Conservation (phyloP, 371 early-diverging fungal genomes). For the Actinomortierella ambigua region DNA sequence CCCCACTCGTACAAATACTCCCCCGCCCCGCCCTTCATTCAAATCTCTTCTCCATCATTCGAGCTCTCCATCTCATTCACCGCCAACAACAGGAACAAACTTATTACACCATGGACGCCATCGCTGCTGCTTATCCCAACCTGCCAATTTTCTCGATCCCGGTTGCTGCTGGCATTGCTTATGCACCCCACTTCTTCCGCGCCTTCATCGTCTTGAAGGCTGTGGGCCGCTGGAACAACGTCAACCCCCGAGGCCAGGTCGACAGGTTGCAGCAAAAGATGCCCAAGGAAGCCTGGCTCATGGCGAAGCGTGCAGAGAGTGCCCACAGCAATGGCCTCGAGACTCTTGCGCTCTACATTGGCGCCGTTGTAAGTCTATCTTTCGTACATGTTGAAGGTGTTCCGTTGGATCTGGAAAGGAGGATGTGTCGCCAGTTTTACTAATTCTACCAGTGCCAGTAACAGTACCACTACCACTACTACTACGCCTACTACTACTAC, state of each 20-base stretch:
- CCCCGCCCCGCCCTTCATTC: not conserved
- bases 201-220: slow-evolving; percentile 25
- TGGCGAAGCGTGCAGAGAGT: slow-evolving; percentile 49
- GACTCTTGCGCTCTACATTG: slow-evolving; percentile 37
- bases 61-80: too few species aligned
- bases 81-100: too few species aligned
- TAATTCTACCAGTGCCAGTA: too few species aligned
- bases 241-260: slow-evolving; percentile 46
- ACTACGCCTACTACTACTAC: too few species aligned
- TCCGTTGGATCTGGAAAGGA: too few species aligned
- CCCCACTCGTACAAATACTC: not conserved
- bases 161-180: slow-evolving; percentile 39
- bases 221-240: slow-evolving; percentile 48
- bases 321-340: slow-evolving; percentile 48
- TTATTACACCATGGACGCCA: slow-evolving; percentile 20
- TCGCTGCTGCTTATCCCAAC: slow-evolving; percentile 25
- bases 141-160: slow-evolving; percentile 40
- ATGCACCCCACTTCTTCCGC: slow-evolving; percentile 44
- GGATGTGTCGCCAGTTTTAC: too few species aligned
- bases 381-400: too few species aligned
- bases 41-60: not conserved
- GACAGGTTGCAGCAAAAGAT: slow-evolving; percentile 38
- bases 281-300: slow-evolving; percentile 36
- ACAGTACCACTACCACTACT: too few species aligned
- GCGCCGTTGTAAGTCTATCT: slow-evolving; percentile 38